Evolutionary conservation across 768 basidiomycete genomes (phyloP).

Genomic region (Cubamyces lactineus): DNA sequence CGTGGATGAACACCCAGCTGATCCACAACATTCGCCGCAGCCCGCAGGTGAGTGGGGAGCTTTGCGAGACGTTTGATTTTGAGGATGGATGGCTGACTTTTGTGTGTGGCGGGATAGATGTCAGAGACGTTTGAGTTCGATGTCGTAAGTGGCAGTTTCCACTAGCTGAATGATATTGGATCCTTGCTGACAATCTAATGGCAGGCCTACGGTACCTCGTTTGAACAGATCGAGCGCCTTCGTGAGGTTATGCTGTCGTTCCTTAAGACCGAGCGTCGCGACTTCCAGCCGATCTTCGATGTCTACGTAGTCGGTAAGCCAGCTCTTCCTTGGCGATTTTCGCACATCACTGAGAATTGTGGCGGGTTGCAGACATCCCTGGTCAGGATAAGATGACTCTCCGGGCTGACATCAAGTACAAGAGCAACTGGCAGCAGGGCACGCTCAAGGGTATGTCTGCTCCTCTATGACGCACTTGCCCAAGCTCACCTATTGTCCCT

Average conservation of each 20-base stretch:
- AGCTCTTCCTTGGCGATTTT: neutral
- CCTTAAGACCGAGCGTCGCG: conserved; percentile 67
- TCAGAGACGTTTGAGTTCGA: conserved; percentile 84
- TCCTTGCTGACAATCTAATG: neutral
- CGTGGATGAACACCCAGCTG: conserved; percentile 64
- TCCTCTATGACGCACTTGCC: neutral
- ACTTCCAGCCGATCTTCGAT: conserved; percentile 79
- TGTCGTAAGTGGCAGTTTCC: conserved; percentile 44
- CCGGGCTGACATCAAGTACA: conserved; percentile 85
- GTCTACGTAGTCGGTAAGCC: conserved; percentile 61
- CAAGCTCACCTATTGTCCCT: no score
- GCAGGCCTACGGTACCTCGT: conserved; percentile 66
- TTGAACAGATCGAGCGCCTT: conserved; percentile 79
- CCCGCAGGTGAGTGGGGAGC: conserved; percentile 51
- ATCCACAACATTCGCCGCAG: conserved; percentile 75
- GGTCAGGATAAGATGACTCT: conserved; percentile 79
- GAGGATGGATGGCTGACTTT: neutral
- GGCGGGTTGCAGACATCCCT: conserved; percentile 60
- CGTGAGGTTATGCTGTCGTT: conserved; percentile 82
- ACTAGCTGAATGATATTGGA: neutral
- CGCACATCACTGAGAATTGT: conserved; percentile 11
- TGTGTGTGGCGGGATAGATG: conserved; percentile 44
- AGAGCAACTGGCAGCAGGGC: conserved; percentile 83
- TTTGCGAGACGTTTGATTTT: no score
- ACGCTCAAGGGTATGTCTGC: conserved; percentile 58